These are phyloP conservation scores for Lipomyces kockii DNA, from an alignment of 805 yeast species.

Conservation along the genomic window DNA sequence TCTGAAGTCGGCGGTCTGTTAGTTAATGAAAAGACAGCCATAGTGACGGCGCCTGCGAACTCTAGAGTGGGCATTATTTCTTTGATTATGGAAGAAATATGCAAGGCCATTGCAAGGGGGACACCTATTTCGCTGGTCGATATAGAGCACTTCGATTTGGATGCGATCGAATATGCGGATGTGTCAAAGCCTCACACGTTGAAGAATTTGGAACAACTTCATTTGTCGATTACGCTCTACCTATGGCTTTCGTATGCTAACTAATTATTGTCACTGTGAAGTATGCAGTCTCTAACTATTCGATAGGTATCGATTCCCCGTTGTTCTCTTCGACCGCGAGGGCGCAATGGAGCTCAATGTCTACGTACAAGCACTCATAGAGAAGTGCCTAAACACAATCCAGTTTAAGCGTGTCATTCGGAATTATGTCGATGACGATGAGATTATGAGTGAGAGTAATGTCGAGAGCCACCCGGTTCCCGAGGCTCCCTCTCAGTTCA, in stretches of 20 bases:
- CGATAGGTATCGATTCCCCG: conserved; percentile 66
- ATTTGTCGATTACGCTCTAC: conserved; percentile 49
- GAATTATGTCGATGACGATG: conserved; percentile 1
- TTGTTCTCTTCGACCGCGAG: conserved; percentile 73
- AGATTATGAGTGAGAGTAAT: background rate
- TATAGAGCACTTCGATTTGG: conserved; percentile 43
- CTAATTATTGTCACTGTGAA: background rate
- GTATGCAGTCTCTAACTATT: background rate
- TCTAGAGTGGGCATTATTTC: conserved; percentile 44
- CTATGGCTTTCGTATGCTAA: conserved; percentile 75
- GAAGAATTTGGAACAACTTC: conserved; percentile 31
- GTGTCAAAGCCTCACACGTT: conserved; percentile 24
- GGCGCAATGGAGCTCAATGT: conserved; percentile 69
- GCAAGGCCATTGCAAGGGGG: conserved; percentile 61
- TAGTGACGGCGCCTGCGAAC: conserved; percentile 68
- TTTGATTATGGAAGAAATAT: conserved; percentile 53
- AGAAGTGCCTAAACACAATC: conserved; percentile 30
- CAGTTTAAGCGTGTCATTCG: conserved; percentile 17
- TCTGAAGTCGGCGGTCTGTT: conserved; percentile 51
- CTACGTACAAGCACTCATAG: conserved; percentile 27
- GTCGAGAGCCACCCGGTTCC: background rate
- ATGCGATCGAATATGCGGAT: conserved; percentile 24
- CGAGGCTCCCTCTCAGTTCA: background rate
- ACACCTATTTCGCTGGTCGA: conserved; percentile 62
- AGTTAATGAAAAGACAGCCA: conserved; percentile 60